A percentile compares a stretch with the other conserved stretches of the same genome.
Evolutionary conservation across 2,329 filamentous ascomycete species (phyloP).

Genomic region (Fusarium irregulare): DNA sequence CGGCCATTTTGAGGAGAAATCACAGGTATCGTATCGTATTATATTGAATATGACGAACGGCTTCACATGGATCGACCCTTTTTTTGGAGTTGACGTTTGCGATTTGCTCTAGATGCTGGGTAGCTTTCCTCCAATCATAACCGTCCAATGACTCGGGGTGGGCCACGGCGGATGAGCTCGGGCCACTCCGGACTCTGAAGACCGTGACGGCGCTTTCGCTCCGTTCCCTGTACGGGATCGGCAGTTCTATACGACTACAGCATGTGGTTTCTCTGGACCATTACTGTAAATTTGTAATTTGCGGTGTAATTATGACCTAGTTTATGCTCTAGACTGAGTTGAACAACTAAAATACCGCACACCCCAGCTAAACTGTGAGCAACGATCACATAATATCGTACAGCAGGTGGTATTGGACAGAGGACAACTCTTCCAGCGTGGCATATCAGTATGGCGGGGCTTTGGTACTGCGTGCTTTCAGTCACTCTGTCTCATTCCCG

Average conservation of each 20-base stretch:
- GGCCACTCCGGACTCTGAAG: constrained; percentile 23
- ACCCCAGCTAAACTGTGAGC: background rate
- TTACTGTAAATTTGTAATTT: background rate
- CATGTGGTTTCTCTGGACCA: background rate
- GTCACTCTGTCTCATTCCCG: background rate
- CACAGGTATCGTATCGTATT: background rate
- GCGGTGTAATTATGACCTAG: background rate
- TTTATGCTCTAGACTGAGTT: background rate
- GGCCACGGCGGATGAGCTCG: constrained; percentile 25
- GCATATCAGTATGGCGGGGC: constrained; percentile 20
- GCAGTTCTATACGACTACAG: background rate
- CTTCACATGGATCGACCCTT: constrained; percentile 18
- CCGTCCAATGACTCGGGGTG: constrained; percentile 5
- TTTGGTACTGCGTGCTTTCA: constrained; percentile 11
- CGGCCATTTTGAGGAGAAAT: constrained; percentile 26
- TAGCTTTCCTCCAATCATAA: constrained; percentile 19
- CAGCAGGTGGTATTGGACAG: background rate
- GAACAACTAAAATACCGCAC: constrained; percentile 1
- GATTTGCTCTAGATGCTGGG: constrained; percentile 18
- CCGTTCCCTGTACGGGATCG: constrained; percentile 15
- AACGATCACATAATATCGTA: background rate
- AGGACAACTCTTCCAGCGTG: background rate
- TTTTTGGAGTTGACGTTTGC: constrained; percentile 32
- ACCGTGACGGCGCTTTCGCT: constrained; percentile 4
- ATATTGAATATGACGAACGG: background rate